Base-by-base conservation (phyloP, 2,329 filamentous ascomycete species). In the Paracorniculantispora psalliotae region DNA sequence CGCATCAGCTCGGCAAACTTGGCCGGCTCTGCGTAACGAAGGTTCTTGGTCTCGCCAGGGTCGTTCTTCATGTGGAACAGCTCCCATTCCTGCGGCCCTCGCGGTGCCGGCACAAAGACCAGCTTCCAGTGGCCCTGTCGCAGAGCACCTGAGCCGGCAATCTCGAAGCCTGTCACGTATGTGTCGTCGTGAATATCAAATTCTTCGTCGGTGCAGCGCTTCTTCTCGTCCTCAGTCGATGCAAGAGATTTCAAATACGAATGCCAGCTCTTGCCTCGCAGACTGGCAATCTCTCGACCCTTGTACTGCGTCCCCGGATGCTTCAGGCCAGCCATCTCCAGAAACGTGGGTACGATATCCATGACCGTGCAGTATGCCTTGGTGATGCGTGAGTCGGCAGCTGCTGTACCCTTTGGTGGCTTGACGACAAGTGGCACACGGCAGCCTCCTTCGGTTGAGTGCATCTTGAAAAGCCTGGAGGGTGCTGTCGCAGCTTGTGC, bases 381-480 rank as follows among this genome's bases (percentile, higher is more conserved):
- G 51, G 44, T 56, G 33, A 59, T 59, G 9, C 44, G 43, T 2
- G 43, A 26, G 28, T 26, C 2, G 1, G 19, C 41, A 21, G 9
- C 19, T 9, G n/a, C 12, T 23, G n/a, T n/a, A 19, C 30, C 21
- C 10, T 55, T 49, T 21, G 21, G 60, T 0, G 63, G 61, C 12
- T 70, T 66, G 47, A 79, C 77, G 15, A 82, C 68, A 63, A 81
- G 78, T 0, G 80, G 81, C 1, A 82, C 79, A 4, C 79, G 74
- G 25, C 81, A 76, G 23, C 81, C 81, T 10, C 81, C 77, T 53
- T 79, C 74, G 2, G 75, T 77, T 0, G 75, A 75, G 63, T 73
- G 77, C 28, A 71, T 70, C 63, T 72, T 75, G 67, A 72, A 75
- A 17, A 75, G 62, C 26, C 72, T 64, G 46, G 69, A 71, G 2